Evolutionary conservation across 2,329 filamentous ascomycete genomes (phyloP).

Genomic region (Penicillium sp.): DNA sequence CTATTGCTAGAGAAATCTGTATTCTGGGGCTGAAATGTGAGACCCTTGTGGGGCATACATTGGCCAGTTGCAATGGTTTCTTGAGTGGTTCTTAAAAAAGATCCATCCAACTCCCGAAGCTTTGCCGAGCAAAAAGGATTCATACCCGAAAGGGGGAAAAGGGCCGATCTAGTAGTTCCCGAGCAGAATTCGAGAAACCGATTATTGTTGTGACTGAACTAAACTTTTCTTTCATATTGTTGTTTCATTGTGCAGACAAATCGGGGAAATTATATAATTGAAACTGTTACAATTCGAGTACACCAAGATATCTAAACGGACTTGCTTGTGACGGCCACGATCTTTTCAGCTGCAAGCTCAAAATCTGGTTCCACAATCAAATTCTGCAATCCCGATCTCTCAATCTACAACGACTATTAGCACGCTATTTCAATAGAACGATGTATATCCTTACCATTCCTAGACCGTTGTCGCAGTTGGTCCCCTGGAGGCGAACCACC

Average conservation of each 20-base stretch:
- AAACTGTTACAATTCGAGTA: neutral
- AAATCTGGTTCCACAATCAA: constrained; percentile 9
- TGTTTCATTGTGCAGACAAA: too few species aligned
- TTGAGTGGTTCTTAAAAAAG: neutral
- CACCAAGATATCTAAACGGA: neutral
- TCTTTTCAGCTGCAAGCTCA: constrained; percentile 5
- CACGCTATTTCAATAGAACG: neutral
- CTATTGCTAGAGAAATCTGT: neutral
- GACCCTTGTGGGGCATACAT: neutral
- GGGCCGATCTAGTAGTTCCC: neutral
- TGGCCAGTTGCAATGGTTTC: neutral
- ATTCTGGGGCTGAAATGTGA: neutral
- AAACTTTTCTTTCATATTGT: neutral
- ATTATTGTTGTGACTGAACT: neutral
- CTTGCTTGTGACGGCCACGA: neutral
- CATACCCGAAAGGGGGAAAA: constrained; percentile 3
- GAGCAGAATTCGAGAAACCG: neutral
- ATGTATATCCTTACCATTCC: constrained; percentile 42
- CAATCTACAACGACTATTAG: neutral
- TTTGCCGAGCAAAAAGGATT: neutral
- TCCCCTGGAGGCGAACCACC: constrained; percentile 54
- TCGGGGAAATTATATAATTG: too few species aligned
- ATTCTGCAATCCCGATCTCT: constrained; percentile 1
- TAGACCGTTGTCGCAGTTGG: constrained; percentile 49
- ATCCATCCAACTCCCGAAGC: neutral